Evolutionary conservation across 768 basidiomycete species (phyloP).

Genomic region (Suillus placidus): DNA sequence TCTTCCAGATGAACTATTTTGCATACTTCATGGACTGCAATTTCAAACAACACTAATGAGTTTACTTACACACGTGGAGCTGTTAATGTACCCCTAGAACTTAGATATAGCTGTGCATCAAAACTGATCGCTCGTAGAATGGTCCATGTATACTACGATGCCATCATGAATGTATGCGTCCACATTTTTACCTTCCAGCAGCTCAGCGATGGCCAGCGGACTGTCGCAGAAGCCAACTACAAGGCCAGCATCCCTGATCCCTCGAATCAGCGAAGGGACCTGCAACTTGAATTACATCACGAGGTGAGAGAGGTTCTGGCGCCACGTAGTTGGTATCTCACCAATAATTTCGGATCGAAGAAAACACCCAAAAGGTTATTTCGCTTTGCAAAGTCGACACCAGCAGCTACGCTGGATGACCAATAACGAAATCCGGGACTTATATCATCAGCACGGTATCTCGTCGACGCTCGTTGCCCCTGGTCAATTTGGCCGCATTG

Average conservation of each 20-base stretch:
- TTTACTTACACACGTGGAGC: constrained; percentile 18
- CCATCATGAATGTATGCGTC: constrained; percentile 73
- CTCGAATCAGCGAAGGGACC: constrained; percentile 88
- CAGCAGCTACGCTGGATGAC: constrained; percentile 77
- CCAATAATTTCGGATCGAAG: constrained; percentile 84
- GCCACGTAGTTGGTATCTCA: constrained; percentile 41
- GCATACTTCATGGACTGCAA: constrained; percentile 21
- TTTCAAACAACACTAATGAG: constrained; percentile 21
- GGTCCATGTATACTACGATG: constrained; percentile 68
- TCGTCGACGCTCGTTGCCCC: constrained; percentile 42
- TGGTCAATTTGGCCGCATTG: constrained; percentile 70
- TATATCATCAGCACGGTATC: constrained; percentile 37
- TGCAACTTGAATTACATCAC: constrained; percentile 54
- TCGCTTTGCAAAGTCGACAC: constrained; percentile 88
- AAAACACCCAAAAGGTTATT: constrained; percentile 95
- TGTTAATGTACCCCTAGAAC: constrained; percentile 28
- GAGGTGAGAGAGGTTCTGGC: constrained; percentile 18
- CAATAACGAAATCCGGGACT: constrained; percentile 51
- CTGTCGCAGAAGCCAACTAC: constrained; percentile 84
- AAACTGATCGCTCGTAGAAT: constrained; percentile 50
- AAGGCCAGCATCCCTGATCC: constrained; percentile 86
- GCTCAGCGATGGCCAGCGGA: constrained; percentile 40
- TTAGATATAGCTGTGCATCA: constrained; percentile 27
- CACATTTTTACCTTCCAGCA: constrained; percentile 51
- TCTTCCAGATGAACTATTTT: constrained; percentile 19